Evolutionary conservation across 495 filamentous ascomycete genomes (phyloP).

Genomic region (Bryoglossum gracile): DNA sequence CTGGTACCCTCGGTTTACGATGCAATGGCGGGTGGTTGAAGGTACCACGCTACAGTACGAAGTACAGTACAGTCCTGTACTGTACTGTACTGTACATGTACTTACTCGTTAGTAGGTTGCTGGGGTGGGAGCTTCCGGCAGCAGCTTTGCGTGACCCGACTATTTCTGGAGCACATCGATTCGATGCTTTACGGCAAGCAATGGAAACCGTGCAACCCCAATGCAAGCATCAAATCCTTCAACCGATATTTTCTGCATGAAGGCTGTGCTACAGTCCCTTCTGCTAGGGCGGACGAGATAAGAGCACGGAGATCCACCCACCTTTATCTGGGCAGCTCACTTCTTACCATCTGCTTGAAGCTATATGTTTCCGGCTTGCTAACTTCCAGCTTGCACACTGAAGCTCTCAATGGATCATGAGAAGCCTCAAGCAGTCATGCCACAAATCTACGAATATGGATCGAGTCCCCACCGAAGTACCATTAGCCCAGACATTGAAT

Average conservation of each 20-base stretch:
- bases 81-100: background rate
- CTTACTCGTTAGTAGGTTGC: background rate
- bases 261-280: conserved; percentile 3
- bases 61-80: too few species aligned
- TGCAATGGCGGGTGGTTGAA: background rate
- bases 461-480: background rate
- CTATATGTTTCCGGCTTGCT: background rate
- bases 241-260: conserved; percentile 10
- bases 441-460: conserved; percentile 20
- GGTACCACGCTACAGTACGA: conserved; percentile 12
- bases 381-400: background rate
- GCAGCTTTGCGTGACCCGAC: background rate
- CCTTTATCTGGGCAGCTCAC: background rate
- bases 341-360: background rate
- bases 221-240: conserved; percentile 7
- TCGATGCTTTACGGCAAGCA: conserved; percentile 1
- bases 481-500: conserved; percentile 9
- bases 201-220: background rate
- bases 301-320: background rate
- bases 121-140: background rate
- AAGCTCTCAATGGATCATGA: conserved; percentile 27
- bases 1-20: background rate
- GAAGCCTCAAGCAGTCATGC: conserved; percentile 28
- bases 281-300: conserved; percentile 5
- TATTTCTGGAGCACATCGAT: conserved; percentile 11